A percentile compares a stretch with the other conserved stretches of the same genome.
phyloP scores from a whole-genome alignment of 805 yeast species.

The Barnettozyma vustinii region DNA sequence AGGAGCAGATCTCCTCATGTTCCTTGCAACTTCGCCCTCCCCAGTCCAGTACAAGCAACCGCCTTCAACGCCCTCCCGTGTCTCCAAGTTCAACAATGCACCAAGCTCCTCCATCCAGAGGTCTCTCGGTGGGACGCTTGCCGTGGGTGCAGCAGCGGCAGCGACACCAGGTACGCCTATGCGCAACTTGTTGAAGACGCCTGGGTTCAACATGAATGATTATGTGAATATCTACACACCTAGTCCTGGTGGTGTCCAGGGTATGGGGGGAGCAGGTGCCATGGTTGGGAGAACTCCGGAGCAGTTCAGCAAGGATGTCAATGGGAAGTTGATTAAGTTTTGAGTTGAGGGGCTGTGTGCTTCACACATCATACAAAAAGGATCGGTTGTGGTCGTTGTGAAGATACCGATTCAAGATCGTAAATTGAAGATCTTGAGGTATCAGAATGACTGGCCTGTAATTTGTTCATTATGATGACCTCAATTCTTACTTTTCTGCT shows the following conservation, averaged over 20 bases:
- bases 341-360: not conserved
- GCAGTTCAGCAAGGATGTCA: slow-evolving; percentile 21
- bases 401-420: no score
- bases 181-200: slow-evolving; percentile 37
- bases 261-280: slow-evolving; percentile 1
- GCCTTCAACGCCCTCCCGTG: slow-evolving; percentile 22
- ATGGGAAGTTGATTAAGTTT: slow-evolving; percentile 24
- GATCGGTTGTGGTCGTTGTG: no score
- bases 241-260: slow-evolving; percentile 39
- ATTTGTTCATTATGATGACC: not conserved
- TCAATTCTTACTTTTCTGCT: not conserved
- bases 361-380: no score
- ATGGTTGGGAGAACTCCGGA: slow-evolving; percentile 31
- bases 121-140: slow-evolving; percentile 6
- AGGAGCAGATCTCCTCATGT: slow-evolving; percentile 80
- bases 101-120: slow-evolving; percentile 15
- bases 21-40: slow-evolving; percentile 78
- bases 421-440: no score
- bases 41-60: slow-evolving; percentile 32
- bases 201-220: slow-evolving; percentile 78
- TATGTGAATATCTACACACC: slow-evolving; percentile 78
- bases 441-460: no score
- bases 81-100: slow-evolving; percentile 1
- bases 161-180: slow-evolving; percentile 26
- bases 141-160: not conserved